These are phyloP conservation scores for Phanerodontia chrysosporium DNA, from an alignment of 768 basidiomycete species.

Conservation along the genomic window DNA sequence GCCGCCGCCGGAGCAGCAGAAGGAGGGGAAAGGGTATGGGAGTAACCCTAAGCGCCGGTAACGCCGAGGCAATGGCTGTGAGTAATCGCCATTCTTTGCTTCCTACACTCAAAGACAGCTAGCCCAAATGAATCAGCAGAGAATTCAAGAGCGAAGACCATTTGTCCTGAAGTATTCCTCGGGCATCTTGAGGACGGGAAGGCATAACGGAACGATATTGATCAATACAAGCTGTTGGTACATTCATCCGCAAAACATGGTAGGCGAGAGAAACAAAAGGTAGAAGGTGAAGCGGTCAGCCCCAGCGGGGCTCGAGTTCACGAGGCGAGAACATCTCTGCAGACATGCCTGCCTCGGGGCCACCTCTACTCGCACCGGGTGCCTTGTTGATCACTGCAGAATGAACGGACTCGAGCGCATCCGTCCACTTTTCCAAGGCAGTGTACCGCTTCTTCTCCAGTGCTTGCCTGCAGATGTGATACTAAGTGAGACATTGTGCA, in stretches of 20 bases:
- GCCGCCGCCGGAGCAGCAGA: not conserved
- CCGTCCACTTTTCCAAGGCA: slow-evolving; percentile 79
- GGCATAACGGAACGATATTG: not conserved
- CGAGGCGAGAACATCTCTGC: slow-evolving; percentile 5
- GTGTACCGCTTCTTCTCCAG: slow-evolving; percentile 83
- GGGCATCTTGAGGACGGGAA: not conserved
- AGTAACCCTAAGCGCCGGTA: not conserved
- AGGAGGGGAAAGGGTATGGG: not conserved
- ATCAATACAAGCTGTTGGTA: slow-evolving; percentile 5
- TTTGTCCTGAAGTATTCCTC: too few species aligned
- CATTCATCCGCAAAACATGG: not conserved
- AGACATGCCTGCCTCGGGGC: not conserved
- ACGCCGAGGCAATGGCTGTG: not conserved
- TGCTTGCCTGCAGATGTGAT: slow-evolving; percentile 54
- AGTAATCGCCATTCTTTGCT: not conserved
- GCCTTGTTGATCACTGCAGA: slow-evolving; percentile 73
- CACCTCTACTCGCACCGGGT: slow-evolving; percentile 30
- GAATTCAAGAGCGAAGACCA: too few species aligned
- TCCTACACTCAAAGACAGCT: too few species aligned
- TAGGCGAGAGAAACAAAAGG: not conserved
- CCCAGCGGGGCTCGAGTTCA: slow-evolving; percentile 7
- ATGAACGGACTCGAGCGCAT: slow-evolving; percentile 75
- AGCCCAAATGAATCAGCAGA: too few species aligned
- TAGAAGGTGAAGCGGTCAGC: not conserved
- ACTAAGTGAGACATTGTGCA: slow-evolving; percentile 8